Percentiles rank a stretch among this genome's conserved stretches.
Conservation (phyloP, 306 rosid genomes). For the Ochetophila trinervis region DNA sequence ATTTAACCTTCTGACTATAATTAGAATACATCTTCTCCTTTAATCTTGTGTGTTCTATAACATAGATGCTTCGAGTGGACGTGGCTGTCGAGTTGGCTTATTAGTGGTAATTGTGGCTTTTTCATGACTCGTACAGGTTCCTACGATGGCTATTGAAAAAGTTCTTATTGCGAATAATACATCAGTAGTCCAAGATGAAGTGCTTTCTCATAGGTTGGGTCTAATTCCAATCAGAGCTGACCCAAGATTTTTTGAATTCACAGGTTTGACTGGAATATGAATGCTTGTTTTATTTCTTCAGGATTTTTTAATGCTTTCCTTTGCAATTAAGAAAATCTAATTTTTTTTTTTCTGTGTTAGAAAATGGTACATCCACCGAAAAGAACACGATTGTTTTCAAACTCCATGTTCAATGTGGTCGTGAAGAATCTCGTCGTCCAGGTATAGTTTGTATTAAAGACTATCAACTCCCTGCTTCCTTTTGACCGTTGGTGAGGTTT, state of each 20-base stretch:
- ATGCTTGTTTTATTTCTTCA: slow-evolving; percentile 4
- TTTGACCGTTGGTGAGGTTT: neutral
- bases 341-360: slow-evolving; percentile 26
- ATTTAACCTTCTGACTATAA: neutral
- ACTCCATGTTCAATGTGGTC: slow-evolving; percentile 57
- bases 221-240: slow-evolving; percentile 81
- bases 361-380: slow-evolving; percentile 57
- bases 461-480: neutral
- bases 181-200: slow-evolving; percentile 86
- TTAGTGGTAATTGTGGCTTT: neutral
- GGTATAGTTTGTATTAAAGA: slow-evolving; percentile 34
- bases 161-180: slow-evolving; percentile 84
- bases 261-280: slow-evolving; percentile 51
- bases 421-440: slow-evolving; percentile 41
- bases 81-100: neutral
- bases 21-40: neutral
- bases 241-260: slow-evolving; percentile 79
- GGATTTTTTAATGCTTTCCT: neutral
- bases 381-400: slow-evolving; percentile 87
- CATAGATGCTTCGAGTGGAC: neutral
- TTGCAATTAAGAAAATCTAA: neutral
- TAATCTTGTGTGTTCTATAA: neutral
- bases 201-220: slow-evolving; percentile 93
- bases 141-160: slow-evolving; percentile 97
- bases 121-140: slow-evolving; percentile 48